phyloP scores from a whole-genome alignment of 306 rosid species.

The Trifolium dubium region DNA sequence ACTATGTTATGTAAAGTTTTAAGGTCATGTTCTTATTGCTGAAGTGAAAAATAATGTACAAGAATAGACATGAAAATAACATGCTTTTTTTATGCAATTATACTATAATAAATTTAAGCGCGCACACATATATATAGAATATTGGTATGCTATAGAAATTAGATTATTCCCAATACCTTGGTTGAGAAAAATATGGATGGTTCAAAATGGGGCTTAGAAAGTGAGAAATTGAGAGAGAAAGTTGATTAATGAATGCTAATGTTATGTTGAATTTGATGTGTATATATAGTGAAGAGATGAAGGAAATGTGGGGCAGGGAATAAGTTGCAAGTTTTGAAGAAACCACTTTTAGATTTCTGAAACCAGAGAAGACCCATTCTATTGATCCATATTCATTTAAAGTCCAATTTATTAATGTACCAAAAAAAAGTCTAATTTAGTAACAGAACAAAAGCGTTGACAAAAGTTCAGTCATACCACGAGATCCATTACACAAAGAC shows the following conservation, averaged over 20 bases:
- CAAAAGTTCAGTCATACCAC: slow-evolving; percentile 55
- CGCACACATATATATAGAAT: background rate
- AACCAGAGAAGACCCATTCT: slow-evolving; percentile 42
- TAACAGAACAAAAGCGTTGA: slow-evolving; percentile 55
- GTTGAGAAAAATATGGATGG: slow-evolving; percentile 28
- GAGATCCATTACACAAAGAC: slow-evolving; percentile 35
- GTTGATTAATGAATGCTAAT: slow-evolving; percentile 25
- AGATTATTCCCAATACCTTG: slow-evolving; percentile 34
- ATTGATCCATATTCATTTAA: background rate
- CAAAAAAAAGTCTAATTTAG: background rate
- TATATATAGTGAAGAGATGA: slow-evolving; percentile 42
- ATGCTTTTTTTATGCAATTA: background rate
- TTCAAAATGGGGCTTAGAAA: slow-evolving; percentile 6
- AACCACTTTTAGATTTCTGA: slow-evolving; percentile 47
- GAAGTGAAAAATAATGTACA: background rate
- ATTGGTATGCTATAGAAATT: background rate
- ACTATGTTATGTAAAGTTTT: background rate
- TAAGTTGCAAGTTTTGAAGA: slow-evolving; percentile 54
- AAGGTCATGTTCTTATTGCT: background rate
- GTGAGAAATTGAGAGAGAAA: background rate
- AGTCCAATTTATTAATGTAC: background rate
- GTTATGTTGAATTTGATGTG: slow-evolving; percentile 4
- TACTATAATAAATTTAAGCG: background rate
- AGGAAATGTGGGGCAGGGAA: slow-evolving; percentile 29
- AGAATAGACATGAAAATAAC: background rate